Evolutionary conservation across 1,284 basidiomycete species (phyloP).

Genomic region (Apiotrichum akiyoshidainum): DNA sequence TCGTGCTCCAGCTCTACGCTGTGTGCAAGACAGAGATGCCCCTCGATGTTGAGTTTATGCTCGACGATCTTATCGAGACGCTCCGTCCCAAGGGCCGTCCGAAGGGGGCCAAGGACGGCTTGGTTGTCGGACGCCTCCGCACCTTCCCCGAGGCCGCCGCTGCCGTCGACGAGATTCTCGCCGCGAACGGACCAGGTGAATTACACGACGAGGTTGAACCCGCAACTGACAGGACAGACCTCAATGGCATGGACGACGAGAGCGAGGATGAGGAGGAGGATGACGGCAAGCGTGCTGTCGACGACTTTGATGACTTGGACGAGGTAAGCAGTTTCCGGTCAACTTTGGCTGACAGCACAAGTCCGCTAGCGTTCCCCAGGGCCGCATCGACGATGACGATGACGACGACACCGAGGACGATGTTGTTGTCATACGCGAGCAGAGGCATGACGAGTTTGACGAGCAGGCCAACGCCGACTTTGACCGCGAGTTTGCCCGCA

Average conservation of each 20-base stretch:
- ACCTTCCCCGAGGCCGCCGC: conserved; percentile 76
- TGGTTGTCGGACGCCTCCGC: conserved; percentile 56
- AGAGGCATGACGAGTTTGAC: conserved; percentile 49
- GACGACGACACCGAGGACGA: conserved; percentile 61
- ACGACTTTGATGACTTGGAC: conserved; percentile 78
- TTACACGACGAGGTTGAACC: too few relatives aligned
- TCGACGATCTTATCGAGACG: conserved; percentile 86
- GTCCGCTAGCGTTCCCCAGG: background rate
- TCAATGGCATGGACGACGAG: conserved; percentile 11
- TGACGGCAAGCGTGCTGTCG: conserved; percentile 56
- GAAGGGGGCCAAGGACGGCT: conserved; percentile 20
- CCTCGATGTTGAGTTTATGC: conserved; percentile 97
- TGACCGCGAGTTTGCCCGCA: conserved; percentile 89
- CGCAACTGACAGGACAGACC: conserved; percentile 8
- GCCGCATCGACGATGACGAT: conserved; percentile 10
- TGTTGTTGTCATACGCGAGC: conserved; percentile 58
- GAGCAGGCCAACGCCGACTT: conserved; percentile 91
- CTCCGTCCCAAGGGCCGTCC: conserved; percentile 67
- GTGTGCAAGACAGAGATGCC: conserved; percentile 81
- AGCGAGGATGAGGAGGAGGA: conserved; percentile 22
- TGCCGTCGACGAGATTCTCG: conserved; percentile 86
- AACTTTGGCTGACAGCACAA: background rate
- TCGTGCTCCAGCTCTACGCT: conserved; percentile 90
- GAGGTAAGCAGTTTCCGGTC: conserved; percentile 1
- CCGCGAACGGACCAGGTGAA: conserved; percentile 58